Base-by-base conservation (phyloP, 2,329 filamentous ascomycete species). In the Westerdykella aurantiaca region DNA sequence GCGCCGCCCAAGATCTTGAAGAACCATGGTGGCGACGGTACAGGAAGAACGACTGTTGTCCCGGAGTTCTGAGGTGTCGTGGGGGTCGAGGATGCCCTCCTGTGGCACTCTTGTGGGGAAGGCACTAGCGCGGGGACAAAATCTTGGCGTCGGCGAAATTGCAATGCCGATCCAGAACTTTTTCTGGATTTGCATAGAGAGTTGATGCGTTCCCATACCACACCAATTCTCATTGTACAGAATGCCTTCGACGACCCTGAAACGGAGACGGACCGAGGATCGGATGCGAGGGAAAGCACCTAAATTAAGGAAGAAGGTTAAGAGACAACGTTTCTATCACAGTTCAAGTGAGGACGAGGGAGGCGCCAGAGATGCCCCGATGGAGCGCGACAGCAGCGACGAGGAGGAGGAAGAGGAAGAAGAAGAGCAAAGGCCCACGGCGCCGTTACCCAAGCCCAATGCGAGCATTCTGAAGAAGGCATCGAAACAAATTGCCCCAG, bases 1-100 rank as follows among this genome's bases (percentile, higher is more conserved):
- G 74, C 93, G 93, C 77, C 91, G 89, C 60, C 93, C 93, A 47
- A 98, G 81, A 80, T 98, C 93, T 82, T 95, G 90, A 66, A 98
- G 86, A 79, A 98, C 93, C 93, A 98, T 98, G 53, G 49, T 49
- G 49, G 54, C 50, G 53, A 52, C 49, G 52, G 46, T 49, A 49
- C 41, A 21, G 40, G 17, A 9, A 22, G 34, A 34, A 21, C 11
- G 14, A 37, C 5, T 10, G 21, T 13, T 41, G 25, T 34, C 13
- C 7, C 3, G 17, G 33, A 35, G 33, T 21, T 18, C n/a, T n/a
- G 39, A 21, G 39, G 11, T 33, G 31, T 31, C 25, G 39, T 22
- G 33, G 39, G 29, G 23, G 16, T 14, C n/a, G 14, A 18, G 5
- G 39, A n/a, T 33, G 16, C 14, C 10, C 22, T 13, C 4, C 16